phyloP scores from a whole-genome alignment of 1,284 basidiomycete genomes.

The Ustilago bromivora region DNA sequence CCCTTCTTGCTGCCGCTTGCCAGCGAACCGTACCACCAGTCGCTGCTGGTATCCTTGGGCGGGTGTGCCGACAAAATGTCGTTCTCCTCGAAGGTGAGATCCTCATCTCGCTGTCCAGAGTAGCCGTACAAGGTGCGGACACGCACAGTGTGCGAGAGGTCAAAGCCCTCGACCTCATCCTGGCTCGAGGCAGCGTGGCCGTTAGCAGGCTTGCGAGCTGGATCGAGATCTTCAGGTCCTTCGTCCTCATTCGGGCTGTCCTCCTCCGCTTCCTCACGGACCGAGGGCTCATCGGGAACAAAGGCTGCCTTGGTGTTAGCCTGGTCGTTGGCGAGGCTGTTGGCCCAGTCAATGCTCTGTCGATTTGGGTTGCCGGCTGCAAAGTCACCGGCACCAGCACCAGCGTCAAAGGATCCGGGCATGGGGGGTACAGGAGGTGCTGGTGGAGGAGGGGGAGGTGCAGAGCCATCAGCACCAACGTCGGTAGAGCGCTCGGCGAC shows the following conservation, averaged over 20 bases:
- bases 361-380: conserved; percentile 73
- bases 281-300: conserved; percentile 74
- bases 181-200: conserved; percentile 20
- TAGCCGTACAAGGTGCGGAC: conserved; percentile 78
- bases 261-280: conserved; percentile 75
- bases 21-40: conserved; percentile 92
- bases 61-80: conserved; percentile 74
- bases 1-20: conserved; percentile 79
- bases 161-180: conserved; percentile 78
- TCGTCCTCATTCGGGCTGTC: conserved; percentile 69
- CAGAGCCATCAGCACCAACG: conserved; percentile 18
- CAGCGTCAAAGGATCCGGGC: conserved; percentile 52
- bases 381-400: conserved; percentile 66
- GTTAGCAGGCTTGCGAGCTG: conserved; percentile 20
- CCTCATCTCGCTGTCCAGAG: conserved; percentile 84
- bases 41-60: conserved; percentile 46
- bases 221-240: conserved; percentile 44
- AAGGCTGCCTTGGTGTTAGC: conserved; percentile 68
- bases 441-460: conserved; percentile 68
- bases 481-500: conserved; percentile 31
- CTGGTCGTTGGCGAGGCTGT: conserved; percentile 83
- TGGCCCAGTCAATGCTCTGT: conserved; percentile 92
- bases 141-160: conserved; percentile 75
- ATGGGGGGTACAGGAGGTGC: conserved; percentile 54
- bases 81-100: conserved; percentile 87